Conservation (phyloP, 768 basidiomycete genomes). For the Tulasnella sp. region DNA sequence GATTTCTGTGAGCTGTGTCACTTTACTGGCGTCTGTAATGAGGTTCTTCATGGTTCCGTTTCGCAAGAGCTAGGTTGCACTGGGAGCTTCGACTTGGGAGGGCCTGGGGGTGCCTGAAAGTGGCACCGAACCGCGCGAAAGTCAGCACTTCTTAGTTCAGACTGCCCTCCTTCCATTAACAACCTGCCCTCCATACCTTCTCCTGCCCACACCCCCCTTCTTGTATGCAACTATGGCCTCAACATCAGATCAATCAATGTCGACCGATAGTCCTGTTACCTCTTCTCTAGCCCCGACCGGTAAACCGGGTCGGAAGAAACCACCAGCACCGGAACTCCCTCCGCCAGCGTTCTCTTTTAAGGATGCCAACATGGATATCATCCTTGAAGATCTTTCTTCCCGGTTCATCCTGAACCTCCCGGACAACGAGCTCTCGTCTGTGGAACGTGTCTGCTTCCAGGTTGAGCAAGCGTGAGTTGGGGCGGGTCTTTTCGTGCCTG, state of each 20-base stretch:
- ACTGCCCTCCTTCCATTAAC: not conserved
- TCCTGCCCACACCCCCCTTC: not conserved
- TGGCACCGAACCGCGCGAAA: slow-evolving; percentile 21
- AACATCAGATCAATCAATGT: not conserved
- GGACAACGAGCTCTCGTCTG: slow-evolving; percentile 83
- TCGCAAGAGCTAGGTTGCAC: not conserved
- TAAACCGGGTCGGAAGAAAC: slow-evolving; percentile 22
- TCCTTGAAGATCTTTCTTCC: slow-evolving; percentile 88
- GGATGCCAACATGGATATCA: slow-evolving; percentile 78
- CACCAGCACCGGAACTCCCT: slow-evolving; percentile 29
- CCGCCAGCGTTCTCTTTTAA: slow-evolving; percentile 57
- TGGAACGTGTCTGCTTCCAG: slow-evolving; percentile 97
- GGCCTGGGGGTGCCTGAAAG: not conserved
- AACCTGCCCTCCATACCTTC: not conserved
- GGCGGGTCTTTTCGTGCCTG: slow-evolving; percentile 25
- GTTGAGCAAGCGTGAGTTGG: slow-evolving; percentile 93
- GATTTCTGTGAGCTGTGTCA: not conserved
- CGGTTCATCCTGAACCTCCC: slow-evolving; percentile 98
- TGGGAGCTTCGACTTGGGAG: not conserved
- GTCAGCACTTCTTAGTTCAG: not conserved
- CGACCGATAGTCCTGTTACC: not conserved
- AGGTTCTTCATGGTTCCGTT: not conserved
- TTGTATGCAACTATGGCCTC: slow-evolving; percentile 19
- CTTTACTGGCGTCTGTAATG: slow-evolving; percentile 27
- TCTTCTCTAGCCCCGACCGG: slow-evolving; percentile 1